A percentile compares a stretch with the other conserved stretches of the same genome.
phyloP scores from a whole-genome alignment of 768 basidiomycete genomes.

The Suillus hirtellus region DNA sequence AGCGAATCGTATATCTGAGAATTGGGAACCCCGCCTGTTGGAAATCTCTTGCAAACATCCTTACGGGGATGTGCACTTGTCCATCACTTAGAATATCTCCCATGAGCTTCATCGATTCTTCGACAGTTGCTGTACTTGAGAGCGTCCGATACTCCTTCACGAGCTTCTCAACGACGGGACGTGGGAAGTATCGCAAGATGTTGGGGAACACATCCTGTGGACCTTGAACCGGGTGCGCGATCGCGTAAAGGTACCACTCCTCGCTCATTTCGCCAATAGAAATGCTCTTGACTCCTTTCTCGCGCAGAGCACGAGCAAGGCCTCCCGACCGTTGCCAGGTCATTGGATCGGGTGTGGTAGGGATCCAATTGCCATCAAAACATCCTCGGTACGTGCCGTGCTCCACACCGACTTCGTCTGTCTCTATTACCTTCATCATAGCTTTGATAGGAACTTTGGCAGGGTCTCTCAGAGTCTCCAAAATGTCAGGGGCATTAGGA shows the following conservation, averaged over 20 bases:
- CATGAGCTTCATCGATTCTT: slow-evolving; percentile 48
- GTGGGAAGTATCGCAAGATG: slow-evolving; percentile 60
- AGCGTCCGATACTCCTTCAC: slow-evolving; percentile 45
- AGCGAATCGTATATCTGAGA: slow-evolving; percentile 66
- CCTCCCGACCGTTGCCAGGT: slow-evolving; percentile 64
- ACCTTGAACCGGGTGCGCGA: slow-evolving; percentile 58
- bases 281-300: slow-evolving; percentile 60
- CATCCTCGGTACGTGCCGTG: slow-evolving; percentile 71
- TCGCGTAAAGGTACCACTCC: slow-evolving; percentile 79
- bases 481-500: slow-evolving; percentile 47
- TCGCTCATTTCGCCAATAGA: slow-evolving; percentile 69
- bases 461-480: slow-evolving; percentile 54
- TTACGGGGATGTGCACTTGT: slow-evolving; percentile 68
- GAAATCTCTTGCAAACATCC: slow-evolving; percentile 63
- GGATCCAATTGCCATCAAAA: slow-evolving; percentile 60
- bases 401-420: slow-evolving; percentile 48
- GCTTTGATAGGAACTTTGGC: slow-evolving; percentile 44
- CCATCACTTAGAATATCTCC: slow-evolving; percentile 61
- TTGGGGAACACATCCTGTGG: slow-evolving; percentile 56
- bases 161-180: slow-evolving; percentile 45
- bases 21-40: slow-evolving; percentile 57
- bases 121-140: slow-evolving; percentile 39
- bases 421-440: slow-evolving; percentile 61
- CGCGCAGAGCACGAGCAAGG: slow-evolving; percentile 52
- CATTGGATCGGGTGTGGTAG: slow-evolving; percentile 56